These are phyloP conservation scores for Alternaria viburni DNA, from an alignment of 2,329 filamentous ascomycete genomes.

Conservation along the genomic window DNA sequence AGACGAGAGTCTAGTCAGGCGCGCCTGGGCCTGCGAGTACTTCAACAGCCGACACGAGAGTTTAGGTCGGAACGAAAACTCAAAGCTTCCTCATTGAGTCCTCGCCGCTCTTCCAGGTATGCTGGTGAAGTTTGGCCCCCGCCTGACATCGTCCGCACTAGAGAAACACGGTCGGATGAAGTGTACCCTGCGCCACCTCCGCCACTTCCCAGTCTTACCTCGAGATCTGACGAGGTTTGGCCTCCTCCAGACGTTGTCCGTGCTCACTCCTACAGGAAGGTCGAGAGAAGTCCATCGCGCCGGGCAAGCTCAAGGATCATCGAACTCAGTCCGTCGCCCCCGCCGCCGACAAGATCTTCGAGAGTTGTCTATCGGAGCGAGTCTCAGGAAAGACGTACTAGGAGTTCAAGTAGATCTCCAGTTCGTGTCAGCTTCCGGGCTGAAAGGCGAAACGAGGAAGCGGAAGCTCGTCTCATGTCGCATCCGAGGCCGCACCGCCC, in stretches of 20 bases:
- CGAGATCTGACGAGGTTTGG: slow-evolving; percentile 27
- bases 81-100: slow-evolving; percentile 29
- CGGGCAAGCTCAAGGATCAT: slow-evolving; percentile 25
- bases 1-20: slow-evolving; percentile 26
- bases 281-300: slow-evolving; percentile 8
- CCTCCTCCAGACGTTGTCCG: slow-evolving; percentile 31
- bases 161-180: neutral
- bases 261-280: slow-evolving; percentile 30
- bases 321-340: slow-evolving; percentile 34
- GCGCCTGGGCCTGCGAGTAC: slow-evolving; percentile 29
- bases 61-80: slow-evolving; percentile 15
- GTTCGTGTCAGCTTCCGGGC: slow-evolving; percentile 6
- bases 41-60: slow-evolving; percentile 25
- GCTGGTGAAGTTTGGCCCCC: slow-evolving; percentile 22
- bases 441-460: slow-evolving; percentile 21
- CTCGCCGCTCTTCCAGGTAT: slow-evolving; percentile 24
- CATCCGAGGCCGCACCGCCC: slow-evolving; percentile 33
- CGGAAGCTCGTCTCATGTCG: slow-evolving; percentile 30
- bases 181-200: neutral
- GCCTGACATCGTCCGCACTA: slow-evolving; percentile 23
- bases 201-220: slow-evolving; percentile 2
- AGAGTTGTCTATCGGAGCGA: slow-evolving; percentile 21
- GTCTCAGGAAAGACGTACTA: slow-evolving; percentile 20
- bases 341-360: slow-evolving; percentile 21
- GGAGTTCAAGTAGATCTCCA: slow-evolving; percentile 21